These are phyloP conservation scores for Colletotrichum trifolii DNA, from an alignment of 2,329 filamentous ascomycete species.

Conservation along the genomic window DNA sequence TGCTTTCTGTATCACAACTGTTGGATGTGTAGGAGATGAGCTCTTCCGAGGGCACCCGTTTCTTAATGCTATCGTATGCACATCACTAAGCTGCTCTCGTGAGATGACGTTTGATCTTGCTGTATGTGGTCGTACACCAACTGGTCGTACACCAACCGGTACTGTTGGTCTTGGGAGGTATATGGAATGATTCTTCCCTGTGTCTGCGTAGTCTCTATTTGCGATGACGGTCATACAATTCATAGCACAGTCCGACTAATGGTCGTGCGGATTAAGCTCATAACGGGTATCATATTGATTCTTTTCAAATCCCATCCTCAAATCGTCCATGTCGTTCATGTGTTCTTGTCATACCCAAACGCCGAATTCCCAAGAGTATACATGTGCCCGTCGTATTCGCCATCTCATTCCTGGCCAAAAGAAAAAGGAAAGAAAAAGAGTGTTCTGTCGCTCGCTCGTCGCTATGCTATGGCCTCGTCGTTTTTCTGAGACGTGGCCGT, in stretches of 20 bases:
- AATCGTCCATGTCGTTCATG: conserved; percentile 19
- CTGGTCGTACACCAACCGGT: too few species aligned
- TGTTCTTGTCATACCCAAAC: conserved; percentile 9
- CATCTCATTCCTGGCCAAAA: neutral
- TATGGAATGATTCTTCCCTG: too few species aligned
- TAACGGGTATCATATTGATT: conserved; percentile 32
- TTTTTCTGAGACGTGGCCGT: neutral
- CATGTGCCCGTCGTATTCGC: conserved; percentile 4
- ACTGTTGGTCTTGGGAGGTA: too few species aligned
- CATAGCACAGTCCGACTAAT: too few species aligned
- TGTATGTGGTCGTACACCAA: too few species aligned
- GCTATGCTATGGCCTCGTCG: neutral
- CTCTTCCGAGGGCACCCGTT: too few species aligned
- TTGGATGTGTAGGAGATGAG: neutral
- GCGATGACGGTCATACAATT: too few species aligned
- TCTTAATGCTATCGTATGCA: too few species aligned
- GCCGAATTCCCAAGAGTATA: neutral
- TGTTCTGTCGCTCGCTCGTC: neutral
- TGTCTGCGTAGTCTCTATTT: too few species aligned
- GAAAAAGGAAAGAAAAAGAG: neutral
- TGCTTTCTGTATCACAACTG: neutral
- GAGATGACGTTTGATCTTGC: too few species aligned
- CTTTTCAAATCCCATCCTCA: conserved; percentile 10
- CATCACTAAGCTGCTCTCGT: too few species aligned
- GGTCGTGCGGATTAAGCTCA: neutral